Evolutionary conservation across 2,329 filamentous ascomycete genomes (phyloP).

Genomic region (Nothopassalora personata): DNA sequence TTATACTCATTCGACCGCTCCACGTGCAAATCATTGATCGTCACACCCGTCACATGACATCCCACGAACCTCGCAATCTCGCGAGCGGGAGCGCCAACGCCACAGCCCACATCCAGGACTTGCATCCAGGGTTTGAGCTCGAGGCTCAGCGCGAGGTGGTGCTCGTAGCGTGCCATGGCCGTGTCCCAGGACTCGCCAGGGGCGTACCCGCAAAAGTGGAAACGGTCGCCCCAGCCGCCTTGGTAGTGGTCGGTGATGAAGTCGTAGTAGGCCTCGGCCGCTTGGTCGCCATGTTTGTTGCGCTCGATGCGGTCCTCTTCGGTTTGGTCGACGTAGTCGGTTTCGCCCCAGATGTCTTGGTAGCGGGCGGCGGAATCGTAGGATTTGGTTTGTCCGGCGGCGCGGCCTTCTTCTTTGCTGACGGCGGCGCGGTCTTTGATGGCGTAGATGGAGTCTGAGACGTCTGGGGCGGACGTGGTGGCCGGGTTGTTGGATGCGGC

Average conservation of each 20-base stretch:
- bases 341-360: not conserved
- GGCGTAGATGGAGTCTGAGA: not conserved
- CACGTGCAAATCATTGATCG: constrained; percentile 29
- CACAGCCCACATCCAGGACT: constrained; percentile 32
- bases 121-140: constrained; percentile 22
- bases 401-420: not conserved
- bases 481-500: not conserved
- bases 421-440: not conserved
- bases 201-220: constrained; percentile 91
- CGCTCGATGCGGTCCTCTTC: not conserved
- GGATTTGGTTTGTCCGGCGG: not conserved
- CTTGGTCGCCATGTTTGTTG: not conserved
- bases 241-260: constrained; percentile 94
- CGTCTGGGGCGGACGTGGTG: not conserved
- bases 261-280: constrained; percentile 67
- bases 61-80: constrained; percentile 29
- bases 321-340: not conserved
- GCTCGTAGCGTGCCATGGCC: constrained; percentile 57
- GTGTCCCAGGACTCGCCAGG: constrained; percentile 75
- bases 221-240: constrained; percentile 87
- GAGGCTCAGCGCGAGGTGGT: constrained; percentile 27
- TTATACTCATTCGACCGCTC: constrained; percentile 55
- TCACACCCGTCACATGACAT: constrained; percentile 27
- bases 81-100: constrained; percentile 29
- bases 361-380: not conserved